Evolutionary conservation across 768 basidiomycete species (phyloP), one percentile per base, ranked within the genome.

Genomic region (Mycena chlorophos): DNA sequence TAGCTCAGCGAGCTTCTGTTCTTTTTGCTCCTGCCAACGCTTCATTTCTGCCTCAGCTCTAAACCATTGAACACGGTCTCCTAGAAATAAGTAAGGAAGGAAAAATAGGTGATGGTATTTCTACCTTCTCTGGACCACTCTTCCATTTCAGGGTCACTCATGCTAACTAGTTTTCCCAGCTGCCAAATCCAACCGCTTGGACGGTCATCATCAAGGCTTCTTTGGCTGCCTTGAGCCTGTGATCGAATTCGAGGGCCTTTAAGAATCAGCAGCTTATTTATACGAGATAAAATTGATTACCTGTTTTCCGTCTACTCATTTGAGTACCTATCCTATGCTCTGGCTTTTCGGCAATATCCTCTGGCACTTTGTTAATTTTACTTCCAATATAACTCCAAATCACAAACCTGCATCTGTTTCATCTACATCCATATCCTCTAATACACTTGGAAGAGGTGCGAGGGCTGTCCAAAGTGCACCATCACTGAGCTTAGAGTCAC

Each of bases 401-500:
- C 13, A 42, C n/a, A 16, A 8, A 42, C 40, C 22, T 6, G n/a
- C 13, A 42, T 19, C 14, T 42, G 40, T 6, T 19, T 12, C 40
- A 42, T 42, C 40, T 8, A 42, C 40, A 19, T 42, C 40, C 40
- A 42, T 42, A 6, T 42, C 40, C 40, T 42, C 40, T 20, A 42
- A n/a, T n/a, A n/a, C n/a, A n/a, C n/a, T 19, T 6, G 40, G 40
- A 20, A 10, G 12, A 10, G 22, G 40, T 43, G 45, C 45, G 12
- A 23, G 26, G 8, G 45, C 25, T 6, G 45, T 40, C 47, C 47
- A 55, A 17, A 52, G 29, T 2, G 22, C 12, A 2, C 51, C 51
- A 34, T 52, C 51, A 8, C 23, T 52, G 6, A 17, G 42, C 20
- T 42, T 42, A 14, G 54, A 55, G 22, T 55, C 54, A 16, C 54